Percentiles rank a stretch among this genome's conserved stretches.
These are phyloP conservation scores for Fusarium sp. DNA, from an alignment of 2,329 filamentous ascomycete genomes.

Conservation along the genomic window DNA sequence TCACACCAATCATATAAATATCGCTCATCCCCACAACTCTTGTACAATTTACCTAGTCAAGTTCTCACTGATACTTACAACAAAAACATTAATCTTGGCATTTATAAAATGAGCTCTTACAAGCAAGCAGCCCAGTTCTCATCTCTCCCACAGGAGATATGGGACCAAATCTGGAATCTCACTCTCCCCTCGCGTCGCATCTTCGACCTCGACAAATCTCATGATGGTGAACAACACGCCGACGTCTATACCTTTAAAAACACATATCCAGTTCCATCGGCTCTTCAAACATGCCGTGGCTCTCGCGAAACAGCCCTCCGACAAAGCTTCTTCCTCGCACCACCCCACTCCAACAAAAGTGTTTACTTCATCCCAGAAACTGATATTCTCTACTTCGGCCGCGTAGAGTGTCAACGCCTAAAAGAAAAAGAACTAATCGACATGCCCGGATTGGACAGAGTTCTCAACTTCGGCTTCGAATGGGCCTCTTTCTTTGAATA, in stretches of 20 bases:
- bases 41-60: too few relatives aligned
- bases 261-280: constrained; percentile 31
- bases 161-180: constrained; percentile 48
- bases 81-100: neutral
- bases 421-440: too few relatives aligned
- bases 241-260: constrained; percentile 36
- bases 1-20: neutral
- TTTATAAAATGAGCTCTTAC: neutral
- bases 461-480: constrained; percentile 46
- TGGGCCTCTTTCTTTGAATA: constrained; percentile 47
- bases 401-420: constrained; percentile 33
- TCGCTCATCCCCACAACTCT: neutral
- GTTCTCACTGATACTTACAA: too few relatives aligned
- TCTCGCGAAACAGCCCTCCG: constrained; percentile 45
- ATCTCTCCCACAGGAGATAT: constrained; percentile 45
- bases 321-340: constrained; percentile 44
- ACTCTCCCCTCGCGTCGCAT: constrained; percentile 45
- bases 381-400: constrained; percentile 49
- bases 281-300: constrained; percentile 43
- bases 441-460: constrained; percentile 42
- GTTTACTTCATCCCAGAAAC: constrained; percentile 45
- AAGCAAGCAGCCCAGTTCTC: neutral
- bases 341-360: constrained; percentile 17
- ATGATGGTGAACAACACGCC: neutral
- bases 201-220: constrained; percentile 46